phyloP scores from a whole-genome alignment of 2,329 filamentous ascomycete species.

The Laburnicola sp. region DNA sequence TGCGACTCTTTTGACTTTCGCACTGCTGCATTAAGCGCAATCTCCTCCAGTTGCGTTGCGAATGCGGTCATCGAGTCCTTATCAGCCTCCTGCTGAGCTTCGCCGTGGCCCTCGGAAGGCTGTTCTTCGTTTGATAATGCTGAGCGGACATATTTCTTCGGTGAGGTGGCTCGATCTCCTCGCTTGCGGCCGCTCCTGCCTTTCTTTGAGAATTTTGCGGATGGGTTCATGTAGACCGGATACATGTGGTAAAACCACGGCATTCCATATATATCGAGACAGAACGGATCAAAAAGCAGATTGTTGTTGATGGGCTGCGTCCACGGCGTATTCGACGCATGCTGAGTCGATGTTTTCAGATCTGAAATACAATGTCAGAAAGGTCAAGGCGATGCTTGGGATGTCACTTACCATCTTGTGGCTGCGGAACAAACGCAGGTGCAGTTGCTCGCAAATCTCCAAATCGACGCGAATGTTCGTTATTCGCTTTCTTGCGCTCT shows the following conservation, averaged over 20 bases:
- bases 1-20: constrained; percentile 3
- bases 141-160: not conserved
- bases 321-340: not conserved
- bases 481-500: constrained; percentile 7
- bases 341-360: not conserved
- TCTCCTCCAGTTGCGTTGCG: constrained; percentile 10
- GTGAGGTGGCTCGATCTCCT: not conserved
- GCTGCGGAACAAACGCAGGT: constrained; percentile 33
- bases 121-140: not conserved
- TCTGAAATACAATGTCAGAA: not conserved
- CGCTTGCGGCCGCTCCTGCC: constrained; percentile 12
- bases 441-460: constrained; percentile 34
- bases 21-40: constrained; percentile 7
- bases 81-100: not conserved
- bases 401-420: not conserved
- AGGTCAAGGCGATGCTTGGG: not conserved
- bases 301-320: not conserved
- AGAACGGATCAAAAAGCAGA: constrained; percentile 21
- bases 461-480: constrained; percentile 12
- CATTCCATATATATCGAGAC: constrained; percentile 29
- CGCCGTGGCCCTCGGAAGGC: constrained; percentile 11
- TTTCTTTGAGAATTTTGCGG: constrained; percentile 19
- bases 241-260: constrained; percentile 40
- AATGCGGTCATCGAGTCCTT: not conserved
- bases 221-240: constrained; percentile 23